Percentiles rank a stretch among this genome's conserved stretches.
Evolutionary conservation across 2,329 filamentous ascomycete species (phyloP).

Genomic region (Exserohilum rostratum): DNA sequence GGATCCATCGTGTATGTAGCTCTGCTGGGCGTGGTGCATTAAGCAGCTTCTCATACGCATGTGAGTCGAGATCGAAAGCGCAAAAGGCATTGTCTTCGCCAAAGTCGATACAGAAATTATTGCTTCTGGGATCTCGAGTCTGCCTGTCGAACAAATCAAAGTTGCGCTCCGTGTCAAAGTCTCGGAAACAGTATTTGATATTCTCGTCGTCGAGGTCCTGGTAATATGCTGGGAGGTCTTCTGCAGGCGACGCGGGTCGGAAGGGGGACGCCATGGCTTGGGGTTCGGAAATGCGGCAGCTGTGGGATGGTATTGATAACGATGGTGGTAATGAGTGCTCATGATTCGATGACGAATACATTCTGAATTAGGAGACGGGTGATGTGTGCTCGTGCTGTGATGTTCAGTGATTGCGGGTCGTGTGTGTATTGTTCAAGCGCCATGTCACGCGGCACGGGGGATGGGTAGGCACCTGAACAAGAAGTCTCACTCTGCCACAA

Average conservation of each 20-base stretch:
- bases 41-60: conserved; percentile 50
- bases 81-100: conserved; percentile 61
- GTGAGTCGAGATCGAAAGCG: conserved; percentile 59
- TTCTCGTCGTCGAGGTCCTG: conserved; percentile 41
- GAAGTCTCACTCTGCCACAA: conserved; percentile 29
- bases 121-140: conserved; percentile 51
- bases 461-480: conserved; percentile 23
- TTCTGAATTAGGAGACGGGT: conserved; percentile 9
- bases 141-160: conserved; percentile 54
- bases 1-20: conserved; percentile 73
- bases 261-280: conserved; percentile 35
- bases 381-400: conserved; percentile 37
- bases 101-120: conserved; percentile 71
- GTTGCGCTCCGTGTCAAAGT: conserved; percentile 60
- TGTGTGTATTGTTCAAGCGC: conserved; percentile 26
- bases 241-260: conserved; percentile 34
- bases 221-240: conserved; percentile 45
- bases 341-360: conserved; percentile 2
- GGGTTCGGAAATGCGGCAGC: background rate
- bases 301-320: background rate
- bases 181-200: conserved; percentile 51
- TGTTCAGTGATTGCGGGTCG: conserved; percentile 21
- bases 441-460: conserved; percentile 36
- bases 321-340: conserved; percentile 5
- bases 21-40: conserved; percentile 53